phyloP scores from a whole-genome alignment of 2,329 filamentous ascomycete species.

The Fusarium chlamydosporum region DNA sequence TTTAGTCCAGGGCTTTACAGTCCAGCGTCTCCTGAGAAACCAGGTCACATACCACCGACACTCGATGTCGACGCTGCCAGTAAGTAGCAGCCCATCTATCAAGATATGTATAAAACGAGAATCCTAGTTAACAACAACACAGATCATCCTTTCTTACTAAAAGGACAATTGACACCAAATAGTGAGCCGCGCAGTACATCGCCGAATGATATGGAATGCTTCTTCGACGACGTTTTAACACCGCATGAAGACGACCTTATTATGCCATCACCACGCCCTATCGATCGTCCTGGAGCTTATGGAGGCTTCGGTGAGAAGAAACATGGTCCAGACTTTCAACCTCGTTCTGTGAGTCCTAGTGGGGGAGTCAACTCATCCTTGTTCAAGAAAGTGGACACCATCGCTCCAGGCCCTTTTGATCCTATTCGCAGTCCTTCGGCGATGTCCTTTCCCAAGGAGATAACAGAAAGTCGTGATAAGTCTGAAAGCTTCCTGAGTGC shows the following conservation, averaged over 20 bases:
- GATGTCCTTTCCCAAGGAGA: constrained; percentile 51
- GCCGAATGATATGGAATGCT: constrained; percentile 62
- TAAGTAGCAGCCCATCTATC: constrained; percentile 53
- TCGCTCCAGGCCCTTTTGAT: constrained; percentile 77
- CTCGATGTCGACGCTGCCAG: constrained; percentile 69
- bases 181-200: constrained; percentile 75
- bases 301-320: constrained; percentile 62
- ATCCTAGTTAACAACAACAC: constrained; percentile 48
- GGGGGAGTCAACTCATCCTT: constrained; percentile 56
- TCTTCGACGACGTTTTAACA: constrained; percentile 61
- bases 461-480: constrained; percentile 33
- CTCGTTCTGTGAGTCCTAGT: constrained; percentile 46
- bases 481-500: constrained; percentile 42
- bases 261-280: constrained; percentile 55
- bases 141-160: constrained; percentile 69
- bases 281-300: constrained; percentile 63
- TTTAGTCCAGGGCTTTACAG: constrained; percentile 10
- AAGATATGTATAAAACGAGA: constrained; percentile 1
- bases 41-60: constrained; percentile 60
- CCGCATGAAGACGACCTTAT: constrained; percentile 60
- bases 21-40: constrained; percentile 53
- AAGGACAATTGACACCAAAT: constrained; percentile 73
- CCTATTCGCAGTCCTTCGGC: constrained; percentile 57
- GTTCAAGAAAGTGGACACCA: constrained; percentile 74
- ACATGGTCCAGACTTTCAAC: constrained; percentile 41